Base-by-base conservation (phyloP, 2,329 filamentous ascomycete species). In the Aspergillus sp. region DNA sequence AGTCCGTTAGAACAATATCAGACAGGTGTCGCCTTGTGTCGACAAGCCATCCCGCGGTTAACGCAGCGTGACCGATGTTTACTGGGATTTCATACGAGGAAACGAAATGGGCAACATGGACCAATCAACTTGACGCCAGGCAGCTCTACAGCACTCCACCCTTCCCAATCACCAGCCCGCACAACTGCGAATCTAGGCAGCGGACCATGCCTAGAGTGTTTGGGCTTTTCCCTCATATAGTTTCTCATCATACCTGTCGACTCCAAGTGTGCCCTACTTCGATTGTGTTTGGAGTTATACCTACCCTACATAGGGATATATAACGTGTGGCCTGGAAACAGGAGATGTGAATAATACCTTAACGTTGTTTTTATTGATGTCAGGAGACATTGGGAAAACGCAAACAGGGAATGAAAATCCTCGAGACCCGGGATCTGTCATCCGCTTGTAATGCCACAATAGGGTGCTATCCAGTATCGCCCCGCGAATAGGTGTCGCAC, bases 1-100 rank as follows among this genome's bases (percentile, higher is more conserved):
- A 31, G 23, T 45, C 43, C 43, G 10, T 17, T 45, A 3, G 43
- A 23, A 25, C 43, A 45, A 45, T 45, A 45, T 29, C 43, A 45
- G 20, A 17, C 43, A 6, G 43, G 43, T n/a, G 7, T 45, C 23
- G 20, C 43, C 10, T 17, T 45, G 16, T 45, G 43, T 17, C 5
- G 23, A 29, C 5, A 45, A 5, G 43, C 43, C 19, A 5, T 45
- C 9, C 43, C 43, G 29, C 29, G 29, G 29, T 32, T 32, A 13
- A 32, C 29, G 7, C 29, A 7, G 29, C 29, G 29, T 32, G 29
- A 32, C 29, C 29, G 29, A 32, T 32, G 29, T 32, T 7, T 32
- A 32, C 29, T 32, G 29, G 29, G 29, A 32, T 32, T 32, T 6
- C 29, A 32, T 32, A 32, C 29, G 29, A 32, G 29, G 29, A 13